Conservation (phyloP, 169 alveolate species). For the Eimeria maxima region DNA sequence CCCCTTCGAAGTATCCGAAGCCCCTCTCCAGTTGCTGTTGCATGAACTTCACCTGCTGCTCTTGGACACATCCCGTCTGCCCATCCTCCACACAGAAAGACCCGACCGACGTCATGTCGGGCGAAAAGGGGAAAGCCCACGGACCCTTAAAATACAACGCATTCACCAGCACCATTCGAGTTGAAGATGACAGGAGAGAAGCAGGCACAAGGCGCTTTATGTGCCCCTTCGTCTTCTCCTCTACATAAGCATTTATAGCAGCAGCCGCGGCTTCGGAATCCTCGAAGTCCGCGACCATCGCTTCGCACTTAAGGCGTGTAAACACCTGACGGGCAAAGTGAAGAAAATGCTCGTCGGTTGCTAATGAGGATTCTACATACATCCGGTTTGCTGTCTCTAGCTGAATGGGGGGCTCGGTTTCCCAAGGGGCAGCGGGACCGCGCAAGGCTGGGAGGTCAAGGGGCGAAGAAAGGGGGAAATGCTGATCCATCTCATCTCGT, state of each 20-base stretch:
- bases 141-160: slow-evolving; percentile 69
- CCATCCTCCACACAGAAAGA: slow-evolving; percentile 19
- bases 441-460: slow-evolving; percentile 46
- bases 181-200: neutral
- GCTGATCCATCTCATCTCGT: slow-evolving; percentile 31
- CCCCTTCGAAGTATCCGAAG: neutral
- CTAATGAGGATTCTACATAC: slow-evolving; percentile 35
- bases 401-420: neutral
- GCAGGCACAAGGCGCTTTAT: slow-evolving; percentile 34
- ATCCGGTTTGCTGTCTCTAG: slow-evolving; percentile 66
- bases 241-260: slow-evolving; percentile 68
- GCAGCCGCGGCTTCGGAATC: slow-evolving; percentile 46
- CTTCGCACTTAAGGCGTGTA: neutral
- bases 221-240: slow-evolving; percentile 61
- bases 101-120: neutral
- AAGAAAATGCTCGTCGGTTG: neutral
- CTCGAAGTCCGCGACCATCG: neutral
- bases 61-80: neutral
- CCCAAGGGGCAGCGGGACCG: neutral
- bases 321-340: neutral
- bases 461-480: neutral
- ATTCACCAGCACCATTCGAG: slow-evolving; percentile 61
- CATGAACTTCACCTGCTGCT: slow-evolving; percentile 50
- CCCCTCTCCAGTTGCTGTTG: neutral
- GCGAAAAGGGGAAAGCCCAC: slow-evolving; percentile 45